Evolutionary conservation across 2,329 filamentous ascomycete species (phyloP).

Genomic region (Trichoderma endophyticum): DNA sequence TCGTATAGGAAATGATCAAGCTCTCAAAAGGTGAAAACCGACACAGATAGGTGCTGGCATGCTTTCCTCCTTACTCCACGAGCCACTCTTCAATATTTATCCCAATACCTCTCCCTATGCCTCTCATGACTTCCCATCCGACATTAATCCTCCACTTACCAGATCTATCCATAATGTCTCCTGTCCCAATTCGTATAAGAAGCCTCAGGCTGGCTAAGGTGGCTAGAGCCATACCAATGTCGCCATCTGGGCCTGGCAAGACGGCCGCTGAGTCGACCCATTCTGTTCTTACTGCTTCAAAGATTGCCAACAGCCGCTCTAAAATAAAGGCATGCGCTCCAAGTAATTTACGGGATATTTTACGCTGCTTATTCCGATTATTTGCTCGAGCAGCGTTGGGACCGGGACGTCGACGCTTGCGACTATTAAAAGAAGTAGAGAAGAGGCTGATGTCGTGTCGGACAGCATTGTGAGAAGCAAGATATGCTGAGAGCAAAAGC

Average conservation of each 20-base stretch:
- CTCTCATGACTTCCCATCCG: slow-evolving; percentile 71
- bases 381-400: slow-evolving; percentile 36
- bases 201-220: slow-evolving; percentile 70
- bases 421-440: slow-evolving; percentile 63
- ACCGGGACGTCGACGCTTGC: slow-evolving; percentile 49
- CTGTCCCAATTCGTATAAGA: slow-evolving; percentile 60
- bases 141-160: slow-evolving; percentile 76
- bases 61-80: slow-evolving; percentile 50
- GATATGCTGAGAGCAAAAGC: slow-evolving; percentile 72
- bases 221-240: slow-evolving; percentile 63
- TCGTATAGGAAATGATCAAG: background rate
- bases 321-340: slow-evolving; percentile 74
- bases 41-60: background rate
- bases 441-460: slow-evolving; percentile 73
- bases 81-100: slow-evolving; percentile 79
- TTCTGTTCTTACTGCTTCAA: slow-evolving; percentile 61
- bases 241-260: slow-evolving; percentile 45
- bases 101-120: slow-evolving; percentile 68
- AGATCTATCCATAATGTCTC: slow-evolving; percentile 65
- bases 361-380: slow-evolving; percentile 55
- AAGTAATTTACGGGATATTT: slow-evolving; percentile 73
- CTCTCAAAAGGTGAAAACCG: background rate
- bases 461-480: slow-evolving; percentile 75
- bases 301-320: slow-evolving; percentile 76
- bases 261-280: slow-evolving; percentile 41